Evolutionary conservation across 2,329 filamentous ascomycete species (phyloP).

Genomic region (Rhinocladiella similis): DNA sequence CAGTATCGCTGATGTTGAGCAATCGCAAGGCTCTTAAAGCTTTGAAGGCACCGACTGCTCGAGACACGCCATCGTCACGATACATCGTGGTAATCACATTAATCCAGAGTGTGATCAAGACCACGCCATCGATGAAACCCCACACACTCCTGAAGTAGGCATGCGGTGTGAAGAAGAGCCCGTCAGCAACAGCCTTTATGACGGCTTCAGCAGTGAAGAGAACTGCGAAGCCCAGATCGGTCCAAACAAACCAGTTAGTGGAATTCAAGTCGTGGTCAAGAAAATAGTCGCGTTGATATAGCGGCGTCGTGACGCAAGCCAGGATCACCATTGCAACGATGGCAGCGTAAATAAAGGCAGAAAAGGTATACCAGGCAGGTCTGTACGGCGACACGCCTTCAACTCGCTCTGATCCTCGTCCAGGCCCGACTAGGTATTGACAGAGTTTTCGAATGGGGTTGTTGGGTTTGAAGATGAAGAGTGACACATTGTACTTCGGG

Average conservation of each 20-base stretch:
- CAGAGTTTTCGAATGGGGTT: constrained; percentile 80
- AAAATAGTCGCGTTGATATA: constrained; percentile 91
- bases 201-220: constrained; percentile 82
- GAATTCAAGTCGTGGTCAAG: constrained; percentile 58
- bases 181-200: constrained; percentile 94
- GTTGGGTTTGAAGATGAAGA: constrained; percentile 79
- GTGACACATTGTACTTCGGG: constrained; percentile 86
- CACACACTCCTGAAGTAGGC: constrained; percentile 95
- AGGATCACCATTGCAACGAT: constrained; percentile 98
- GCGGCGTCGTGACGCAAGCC: constrained; percentile 88
- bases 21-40: constrained; percentile 86
- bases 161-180: constrained; percentile 94
- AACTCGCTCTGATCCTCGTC: constrained; percentile 80
- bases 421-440: constrained; percentile 87
- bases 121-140: constrained; percentile 92
- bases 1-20: constrained; percentile 94
- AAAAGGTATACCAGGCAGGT: constrained; percentile 88
- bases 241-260: constrained; percentile 92
- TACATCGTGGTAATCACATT: constrained; percentile 82
- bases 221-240: constrained; percentile 83
- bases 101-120: constrained; percentile 91
- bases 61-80: constrained; percentile 79
- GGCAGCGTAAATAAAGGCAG: constrained; percentile 86
- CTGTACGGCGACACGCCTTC: constrained; percentile 89
- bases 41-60: constrained; percentile 95